Conservation (phyloP, 2,329 filamentous ascomycete species). For the Mycosphaerella arachidis region DNA sequence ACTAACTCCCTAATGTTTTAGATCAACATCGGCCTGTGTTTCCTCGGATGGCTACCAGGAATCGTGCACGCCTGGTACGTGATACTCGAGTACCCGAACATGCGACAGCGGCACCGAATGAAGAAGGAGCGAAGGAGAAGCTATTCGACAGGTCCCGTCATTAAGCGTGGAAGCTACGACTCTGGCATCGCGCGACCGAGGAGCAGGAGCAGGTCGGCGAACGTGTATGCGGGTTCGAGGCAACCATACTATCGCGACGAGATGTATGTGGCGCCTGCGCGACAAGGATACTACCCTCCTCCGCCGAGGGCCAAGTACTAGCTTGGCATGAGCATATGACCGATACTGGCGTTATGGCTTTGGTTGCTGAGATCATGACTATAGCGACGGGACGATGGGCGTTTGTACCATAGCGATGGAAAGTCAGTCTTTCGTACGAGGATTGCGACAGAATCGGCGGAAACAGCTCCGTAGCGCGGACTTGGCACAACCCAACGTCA, state of each 20-base stretch:
- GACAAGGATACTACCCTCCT: neutral
- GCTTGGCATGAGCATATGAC: neutral
- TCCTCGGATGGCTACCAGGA: constrained; percentile 54
- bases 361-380: no score
- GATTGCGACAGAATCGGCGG: no score
- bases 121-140: neutral
- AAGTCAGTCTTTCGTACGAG: no score
- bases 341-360: neutral
- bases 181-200: neutral
- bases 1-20: no score
- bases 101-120: neutral
- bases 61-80: constrained; percentile 47
- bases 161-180: neutral
- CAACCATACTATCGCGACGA: neutral
- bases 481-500: neutral
- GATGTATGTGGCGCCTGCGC: constrained; percentile 1
- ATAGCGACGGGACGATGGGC: no score
- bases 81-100: neutral
- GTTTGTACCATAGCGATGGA: no score
- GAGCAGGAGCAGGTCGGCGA: neutral
- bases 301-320: neutral
- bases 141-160: neutral
- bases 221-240: neutral
- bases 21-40: constrained; percentile 83
- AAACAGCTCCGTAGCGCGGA: neutral